phyloP scores from a whole-genome alignment of 2,329 filamentous ascomycete species.

The Sphaerulina populicola region DNA sequence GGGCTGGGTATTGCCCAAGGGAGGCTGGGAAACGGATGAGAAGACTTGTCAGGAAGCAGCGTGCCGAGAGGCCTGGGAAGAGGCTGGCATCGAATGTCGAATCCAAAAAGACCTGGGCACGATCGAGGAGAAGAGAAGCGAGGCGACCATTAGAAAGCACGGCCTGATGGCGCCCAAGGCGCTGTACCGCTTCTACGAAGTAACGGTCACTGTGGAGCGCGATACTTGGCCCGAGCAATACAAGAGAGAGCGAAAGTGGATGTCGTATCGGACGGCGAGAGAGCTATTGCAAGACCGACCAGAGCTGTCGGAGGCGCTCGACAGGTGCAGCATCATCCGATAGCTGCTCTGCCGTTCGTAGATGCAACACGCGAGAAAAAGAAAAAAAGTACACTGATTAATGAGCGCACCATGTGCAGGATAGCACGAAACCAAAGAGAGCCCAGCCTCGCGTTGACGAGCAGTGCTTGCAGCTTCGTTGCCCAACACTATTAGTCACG shows the following conservation, averaged over 20 bases:
- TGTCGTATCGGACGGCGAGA: slow-evolving; percentile 73
- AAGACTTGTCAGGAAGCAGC: slow-evolving; percentile 74
- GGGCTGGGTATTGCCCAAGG: slow-evolving; percentile 95
- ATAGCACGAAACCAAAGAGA: not conserved
- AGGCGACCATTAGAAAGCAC: slow-evolving; percentile 30
- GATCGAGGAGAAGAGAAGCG: slow-evolving; percentile 68
- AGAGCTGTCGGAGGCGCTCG: slow-evolving; percentile 80
- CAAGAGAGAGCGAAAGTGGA: slow-evolving; percentile 86
- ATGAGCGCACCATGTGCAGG: no score
- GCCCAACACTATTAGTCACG: not conserved
- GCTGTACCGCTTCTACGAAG: slow-evolving; percentile 76
- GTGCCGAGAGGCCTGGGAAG: slow-evolving; percentile 91
- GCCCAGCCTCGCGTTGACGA: not conserved
- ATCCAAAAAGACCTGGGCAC: slow-evolving; percentile 78
- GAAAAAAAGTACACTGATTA: not conserved
- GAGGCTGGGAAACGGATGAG: slow-evolving; percentile 95
- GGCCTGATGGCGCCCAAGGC: slow-evolving; percentile 57
- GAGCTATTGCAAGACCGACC: slow-evolving; percentile 68
- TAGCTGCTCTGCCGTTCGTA: slow-evolving; percentile 3
- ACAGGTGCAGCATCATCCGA: slow-evolving; percentile 50
- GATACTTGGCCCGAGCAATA: slow-evolving; percentile 86
- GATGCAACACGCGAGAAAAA: not conserved
- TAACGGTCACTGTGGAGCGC: slow-evolving; percentile 77
- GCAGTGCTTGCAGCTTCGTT: no score
- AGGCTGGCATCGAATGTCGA: slow-evolving; percentile 81